Evolutionary conservation across 73 alveolate genomes (phyloP), one percentile per base, ranked within the genome.

Genomic region (Blepharisma japonicum): DNA sequence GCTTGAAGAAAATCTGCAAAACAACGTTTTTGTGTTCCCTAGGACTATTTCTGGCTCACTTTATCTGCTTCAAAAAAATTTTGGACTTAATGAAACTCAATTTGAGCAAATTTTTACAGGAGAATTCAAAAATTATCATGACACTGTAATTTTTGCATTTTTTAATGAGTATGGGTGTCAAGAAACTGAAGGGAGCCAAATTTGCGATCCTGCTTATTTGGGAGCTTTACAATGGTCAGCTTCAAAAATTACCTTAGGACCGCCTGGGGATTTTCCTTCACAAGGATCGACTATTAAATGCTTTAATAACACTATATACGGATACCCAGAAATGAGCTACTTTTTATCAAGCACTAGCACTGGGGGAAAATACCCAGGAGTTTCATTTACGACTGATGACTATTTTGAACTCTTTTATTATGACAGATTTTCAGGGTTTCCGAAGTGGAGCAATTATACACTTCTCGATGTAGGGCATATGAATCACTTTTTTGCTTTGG

Each of bases 291-390:
- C 68, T 39, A 47, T 70, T n/a, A 54, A 11, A 25, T 18, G 38
- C 14, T 7, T n/a, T n/a, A 70, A 70, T 45, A 7, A 9, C 27
- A 39, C 80, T n/a, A 70, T 45, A n/a, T 7, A 11, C 2, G 80
- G 80, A 25, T 70, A 39, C 66, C 80, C 80, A 18, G 80, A 70
- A 47, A 23, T 70, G 9, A 18, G 46, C 61, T 70, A 70, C 27
- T 70, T n/a, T 70, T 45, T 39, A 9, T 7, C 11, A 39, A 54
- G 14, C n/a, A 45, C 80, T 4, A 9, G 55, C 11, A 25, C 23
- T 1, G 46, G 47, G 47, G 18, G 3, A 20, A 61, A 61, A 25
- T 61, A 61, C 4, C 42, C 32, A 70, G 61, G 61, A 14, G 71
- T 38, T 14, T n/a, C 11, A 18, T 70, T 70, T 70, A 47, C 20